phyloP scores from a whole-genome alignment of 768 basidiomycete species.

The Amanita pallidorosea region DNA sequence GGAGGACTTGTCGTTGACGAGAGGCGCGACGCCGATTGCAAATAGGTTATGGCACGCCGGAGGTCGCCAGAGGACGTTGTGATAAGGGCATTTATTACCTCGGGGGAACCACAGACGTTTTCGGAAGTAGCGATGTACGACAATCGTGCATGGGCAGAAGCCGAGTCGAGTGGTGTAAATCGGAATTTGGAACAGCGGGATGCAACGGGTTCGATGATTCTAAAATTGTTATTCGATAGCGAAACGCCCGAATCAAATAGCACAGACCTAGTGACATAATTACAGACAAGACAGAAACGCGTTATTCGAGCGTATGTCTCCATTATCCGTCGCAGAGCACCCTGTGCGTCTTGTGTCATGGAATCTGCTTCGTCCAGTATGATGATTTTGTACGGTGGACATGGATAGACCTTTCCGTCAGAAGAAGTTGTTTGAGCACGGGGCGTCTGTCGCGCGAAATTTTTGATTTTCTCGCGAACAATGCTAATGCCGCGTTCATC shows the following conservation, averaged over 20 bases:
- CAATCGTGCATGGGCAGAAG: conserved; percentile 66
- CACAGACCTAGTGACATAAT: conserved; percentile 91
- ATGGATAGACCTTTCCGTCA: conserved; percentile 80
- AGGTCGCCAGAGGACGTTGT: conserved; percentile 83
- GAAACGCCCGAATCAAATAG: background rate
- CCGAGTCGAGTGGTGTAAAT: conserved; percentile 82
- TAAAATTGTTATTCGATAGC: conserved; percentile 18
- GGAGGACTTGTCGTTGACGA: conserved; percentile 67
- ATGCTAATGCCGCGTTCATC: conserved; percentile 97
- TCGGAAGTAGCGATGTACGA: conserved; percentile 75
- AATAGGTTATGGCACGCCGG: conserved; percentile 92
- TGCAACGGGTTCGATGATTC: conserved; percentile 96
- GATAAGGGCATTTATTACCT: conserved; percentile 67
- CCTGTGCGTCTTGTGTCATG: conserved; percentile 99
- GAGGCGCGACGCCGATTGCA: conserved; percentile 90
- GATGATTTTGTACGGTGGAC: conserved; percentile 97
- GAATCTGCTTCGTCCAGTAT: conserved; percentile 99
- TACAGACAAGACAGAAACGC: conserved; percentile 95
- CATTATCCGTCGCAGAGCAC: conserved; percentile 96
- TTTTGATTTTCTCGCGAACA: conserved; percentile 97
- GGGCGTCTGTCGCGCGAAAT: conserved; percentile 89
- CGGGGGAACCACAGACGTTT: conserved; percentile 41
- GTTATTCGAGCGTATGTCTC: conserved; percentile 97
- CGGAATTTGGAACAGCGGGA: conserved; percentile 99
- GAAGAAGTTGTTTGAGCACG: conserved; percentile 65